Percentiles rank a stretch among this genome's conserved stretches.
Evolutionary conservation across 1,139 yeast species (phyloP).

Genomic region (Diutina siamensis): DNA sequence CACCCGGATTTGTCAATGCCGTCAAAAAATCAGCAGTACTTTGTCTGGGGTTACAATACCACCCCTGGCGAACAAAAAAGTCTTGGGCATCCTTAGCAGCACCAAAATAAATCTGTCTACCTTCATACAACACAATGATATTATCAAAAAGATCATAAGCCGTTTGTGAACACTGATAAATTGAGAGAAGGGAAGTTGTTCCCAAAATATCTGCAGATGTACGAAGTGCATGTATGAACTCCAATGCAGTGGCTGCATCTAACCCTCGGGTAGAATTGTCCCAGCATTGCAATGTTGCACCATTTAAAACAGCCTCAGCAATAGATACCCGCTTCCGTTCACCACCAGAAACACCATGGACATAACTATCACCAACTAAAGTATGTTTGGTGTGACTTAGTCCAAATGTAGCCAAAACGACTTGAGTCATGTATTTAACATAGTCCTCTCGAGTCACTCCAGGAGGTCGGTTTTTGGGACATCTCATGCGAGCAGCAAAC

Average conservation of each 20-base stretch:
- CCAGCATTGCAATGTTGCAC: conserved; percentile 41
- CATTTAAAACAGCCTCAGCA: conserved; percentile 29
- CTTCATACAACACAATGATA: conserved; percentile 17
- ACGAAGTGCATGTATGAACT: conserved; percentile 18
- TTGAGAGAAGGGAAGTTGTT: conserved; percentile 18
- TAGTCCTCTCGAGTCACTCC: conserved; percentile 5
- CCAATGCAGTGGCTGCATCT: conserved; percentile 44
- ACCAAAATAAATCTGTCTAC: conserved; percentile 18
- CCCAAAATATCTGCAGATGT: conserved; percentile 16
- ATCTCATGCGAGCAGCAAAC: conserved; percentile 6
- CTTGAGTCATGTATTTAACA: conserved; percentile 6
- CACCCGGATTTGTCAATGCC: conserved; percentile 63
- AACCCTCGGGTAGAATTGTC: conserved; percentile 54
- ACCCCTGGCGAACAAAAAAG: conserved; percentile 16
- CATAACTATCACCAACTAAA: conserved; percentile 26
- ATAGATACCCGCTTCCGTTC: conserved; percentile 35
- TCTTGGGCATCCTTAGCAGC: conserved; percentile 14
- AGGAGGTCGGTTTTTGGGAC: conserved; percentile 6
- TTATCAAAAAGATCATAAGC: conserved; percentile 19
- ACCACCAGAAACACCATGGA: conserved; percentile 33
- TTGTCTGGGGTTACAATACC: conserved; percentile 38
- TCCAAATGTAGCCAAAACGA: conserved; percentile 7
- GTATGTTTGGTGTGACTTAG: conserved; percentile 14
- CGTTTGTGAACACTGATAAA: conserved; percentile 20
- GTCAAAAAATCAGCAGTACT: conserved; percentile 65